Percentiles rank a stretch among this genome's conserved stretches.
Evolutionary conservation across 306 rosid genomes (phyloP).

Genomic region (Macrotyloma uniflorum): DNA sequence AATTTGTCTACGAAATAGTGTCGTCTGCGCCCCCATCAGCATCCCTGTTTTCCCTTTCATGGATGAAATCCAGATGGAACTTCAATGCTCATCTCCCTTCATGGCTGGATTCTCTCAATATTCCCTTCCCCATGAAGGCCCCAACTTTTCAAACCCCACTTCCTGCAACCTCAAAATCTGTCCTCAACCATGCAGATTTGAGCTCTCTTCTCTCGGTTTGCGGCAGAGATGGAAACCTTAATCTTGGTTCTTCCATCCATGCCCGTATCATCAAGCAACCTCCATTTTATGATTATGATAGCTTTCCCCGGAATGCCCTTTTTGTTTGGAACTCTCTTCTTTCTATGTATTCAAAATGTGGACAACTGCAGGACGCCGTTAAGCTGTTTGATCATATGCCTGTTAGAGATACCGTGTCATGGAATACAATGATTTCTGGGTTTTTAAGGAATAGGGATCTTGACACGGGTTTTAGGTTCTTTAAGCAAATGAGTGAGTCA

Average conservation of each 20-base stretch:
- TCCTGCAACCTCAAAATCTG: constrained; percentile 44
- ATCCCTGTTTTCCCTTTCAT: constrained; percentile 44
- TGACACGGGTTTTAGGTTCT: constrained; percentile 52
- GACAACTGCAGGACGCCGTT: constrained; percentile 45
- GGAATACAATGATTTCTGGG: constrained; percentile 76
- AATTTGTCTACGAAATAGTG: not conserved
- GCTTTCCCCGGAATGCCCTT: constrained; percentile 44
- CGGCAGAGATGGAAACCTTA: constrained; percentile 56
- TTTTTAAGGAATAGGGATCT: constrained; percentile 57
- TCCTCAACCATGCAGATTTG: constrained; percentile 57
- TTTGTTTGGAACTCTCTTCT: constrained; percentile 80
- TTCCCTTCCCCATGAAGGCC: constrained; percentile 36
- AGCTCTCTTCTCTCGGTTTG: constrained; percentile 59
- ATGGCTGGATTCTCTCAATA: constrained; percentile 48
- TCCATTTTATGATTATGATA: constrained; percentile 34
- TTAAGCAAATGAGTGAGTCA: constrained; percentile 51
- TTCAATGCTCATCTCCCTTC: constrained; percentile 46
- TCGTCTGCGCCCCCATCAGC: not conserved
- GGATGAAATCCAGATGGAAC: constrained; percentile 79
- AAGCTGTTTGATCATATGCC: constrained; percentile 72
- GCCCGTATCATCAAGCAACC: constrained; percentile 63
- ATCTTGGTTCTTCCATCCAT: constrained; percentile 80
- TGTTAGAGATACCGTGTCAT: constrained; percentile 67
- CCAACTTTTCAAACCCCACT: constrained; percentile 43
- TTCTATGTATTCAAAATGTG: constrained; percentile 56